Base-by-base conservation (phyloP, 768 basidiomycete genomes). In the Lactarius sp. region DNA sequence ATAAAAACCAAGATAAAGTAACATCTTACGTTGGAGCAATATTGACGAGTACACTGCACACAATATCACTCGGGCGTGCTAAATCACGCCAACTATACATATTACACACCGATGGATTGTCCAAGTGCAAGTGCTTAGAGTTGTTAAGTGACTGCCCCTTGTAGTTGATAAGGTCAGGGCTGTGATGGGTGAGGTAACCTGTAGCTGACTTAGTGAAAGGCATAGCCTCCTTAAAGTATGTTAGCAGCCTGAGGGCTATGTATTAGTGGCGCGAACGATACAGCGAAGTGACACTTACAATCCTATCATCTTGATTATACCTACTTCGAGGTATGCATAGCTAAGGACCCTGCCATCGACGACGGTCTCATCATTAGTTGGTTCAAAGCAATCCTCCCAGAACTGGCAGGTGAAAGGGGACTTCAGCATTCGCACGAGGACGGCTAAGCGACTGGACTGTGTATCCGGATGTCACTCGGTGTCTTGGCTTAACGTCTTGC, bases 311-410 rank as follows among this genome's bases (percentile, higher is more conserved):
- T 87, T 84, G 51, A 88, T 84, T 16, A 85, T 59, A 4, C 86
- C 85, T 36, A 83, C 82, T 68, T 88, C 86, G 41, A 88, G 68
- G 69, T 88, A 87, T 6, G 85, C 77, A 69, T 88, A 88, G 69
- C 85, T 85, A 18, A 88, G 75, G 49, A 88, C 73, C 68, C 82
- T 84, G 22, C 67, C 67, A 65, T 87, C 86, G 27, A 88, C 86
- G 18, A 88, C 76, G 1, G 77, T 80, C 70, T 87, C 86, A 56
- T 78, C 75, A 18, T 86, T 85, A 1, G 77, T 76, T 12, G 70
- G 64, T 69, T 85, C 84, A 53, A 85, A 70, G 4, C 74, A 64
- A 36, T 86, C 84, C 65, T 82, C 79, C 85, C 85, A 88, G 72
- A 80, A 87, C 5, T 72, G 68, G 31, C 81, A 77, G 13, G 79